Conservation (phyloP, 352 stramenopile species). For the Phytopythium kandeliae region DNA sequence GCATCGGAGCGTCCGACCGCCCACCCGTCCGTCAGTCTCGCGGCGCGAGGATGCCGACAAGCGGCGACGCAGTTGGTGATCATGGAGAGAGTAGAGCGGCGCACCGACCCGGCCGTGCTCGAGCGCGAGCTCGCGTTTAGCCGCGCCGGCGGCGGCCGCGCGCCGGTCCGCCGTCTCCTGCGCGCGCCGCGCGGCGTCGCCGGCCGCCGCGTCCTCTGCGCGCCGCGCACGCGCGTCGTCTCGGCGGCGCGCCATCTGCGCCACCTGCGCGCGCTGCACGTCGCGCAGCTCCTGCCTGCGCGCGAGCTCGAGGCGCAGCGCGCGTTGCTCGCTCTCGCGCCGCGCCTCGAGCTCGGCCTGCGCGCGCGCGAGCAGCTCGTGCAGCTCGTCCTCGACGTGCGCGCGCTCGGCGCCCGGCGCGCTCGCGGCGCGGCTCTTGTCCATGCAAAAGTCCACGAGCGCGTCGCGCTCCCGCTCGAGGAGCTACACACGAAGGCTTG, state of each 20-base stretch:
- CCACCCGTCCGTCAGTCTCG: background rate
- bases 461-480: background rate
- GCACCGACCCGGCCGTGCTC: background rate
- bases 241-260: background rate
- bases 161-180: constrained; percentile 3
- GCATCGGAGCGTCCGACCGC: no score
- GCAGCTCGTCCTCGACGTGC: background rate
- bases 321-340: background rate
- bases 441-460: constrained; percentile 1
- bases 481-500: no score
- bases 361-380: background rate
- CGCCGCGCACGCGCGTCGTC: background rate
- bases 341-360: background rate
- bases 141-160: background rate
- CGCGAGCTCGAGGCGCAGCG: constrained; percentile 2
- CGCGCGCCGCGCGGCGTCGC: background rate
- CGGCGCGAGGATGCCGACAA: no score
- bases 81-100: no score
- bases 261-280: background rate
- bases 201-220: background rate
- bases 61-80: no score
- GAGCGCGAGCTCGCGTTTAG: background rate
- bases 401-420: background rate
- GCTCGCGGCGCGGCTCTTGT: background rate
- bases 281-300: background rate